Evolutionary conservation across 352 stramenopile species (phyloP).

Genomic region (Pythium biforme): DNA sequence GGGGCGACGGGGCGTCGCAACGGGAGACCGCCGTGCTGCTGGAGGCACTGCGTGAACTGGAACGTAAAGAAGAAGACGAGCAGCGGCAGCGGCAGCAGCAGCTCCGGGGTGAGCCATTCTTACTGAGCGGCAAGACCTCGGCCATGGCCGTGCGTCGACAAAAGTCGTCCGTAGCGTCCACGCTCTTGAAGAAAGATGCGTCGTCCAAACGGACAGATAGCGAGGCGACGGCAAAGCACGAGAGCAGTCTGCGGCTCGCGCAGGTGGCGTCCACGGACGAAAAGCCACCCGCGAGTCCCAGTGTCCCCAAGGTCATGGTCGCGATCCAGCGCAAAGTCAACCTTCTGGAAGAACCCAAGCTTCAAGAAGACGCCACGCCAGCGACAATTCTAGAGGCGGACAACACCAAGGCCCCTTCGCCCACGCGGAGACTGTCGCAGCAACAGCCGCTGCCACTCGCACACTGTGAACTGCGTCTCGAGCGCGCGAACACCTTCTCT

Average conservation of each 20-base stretch:
- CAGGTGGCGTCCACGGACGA: background rate
- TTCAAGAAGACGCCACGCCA: background rate
- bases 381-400: background rate
- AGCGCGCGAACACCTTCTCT: background rate
- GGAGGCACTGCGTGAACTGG: background rate
- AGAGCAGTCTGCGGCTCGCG: background rate
- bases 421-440: background rate
- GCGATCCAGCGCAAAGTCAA: conserved; percentile 21
- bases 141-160: conserved; percentile 11
- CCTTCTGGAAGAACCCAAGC: background rate
- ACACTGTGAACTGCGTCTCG: conserved; percentile 4
- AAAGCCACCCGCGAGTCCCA: conserved; percentile 3
- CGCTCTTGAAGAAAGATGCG: background rate
- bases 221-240: background rate
- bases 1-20: background rate
- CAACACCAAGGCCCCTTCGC: background rate
- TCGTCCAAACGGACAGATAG: background rate
- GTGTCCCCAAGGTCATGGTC: conserved; percentile 19
- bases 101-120: background rate
- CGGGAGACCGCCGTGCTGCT: background rate
- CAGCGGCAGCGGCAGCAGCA: background rate
- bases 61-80: conserved; percentile 4
- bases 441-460: background rate
- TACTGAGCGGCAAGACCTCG: conserved; percentile 20
- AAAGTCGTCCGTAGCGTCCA: conserved; percentile 1